Evolutionary conservation across 2,329 filamentous ascomycete species (phyloP).

Genomic region (Calonectria multiphialidica): DNA sequence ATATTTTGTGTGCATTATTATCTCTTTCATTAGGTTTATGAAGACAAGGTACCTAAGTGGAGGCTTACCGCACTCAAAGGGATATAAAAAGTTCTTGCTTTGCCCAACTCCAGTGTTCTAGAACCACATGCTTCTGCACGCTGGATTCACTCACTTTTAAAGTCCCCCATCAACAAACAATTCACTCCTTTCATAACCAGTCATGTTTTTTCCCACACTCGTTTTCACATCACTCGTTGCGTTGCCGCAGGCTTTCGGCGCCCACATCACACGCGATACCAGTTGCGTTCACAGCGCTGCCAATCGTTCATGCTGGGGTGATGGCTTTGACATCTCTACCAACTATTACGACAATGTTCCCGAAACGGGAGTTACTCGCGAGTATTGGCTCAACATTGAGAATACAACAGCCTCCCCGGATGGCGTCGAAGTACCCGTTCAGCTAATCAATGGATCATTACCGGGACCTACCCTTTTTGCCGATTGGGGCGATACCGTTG

Average conservation of each 20-base stretch:
- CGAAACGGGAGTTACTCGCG: slow-evolving; percentile 63
- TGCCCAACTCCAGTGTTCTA: background rate
- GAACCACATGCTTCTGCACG: background rate
- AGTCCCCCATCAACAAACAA: background rate
- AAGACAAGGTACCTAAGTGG: too few relatives aligned
- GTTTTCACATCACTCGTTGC: background rate
- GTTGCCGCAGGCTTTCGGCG: background rate
- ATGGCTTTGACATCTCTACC: slow-evolving; percentile 58
- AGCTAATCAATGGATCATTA: slow-evolving; percentile 67
- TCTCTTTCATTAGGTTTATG: too few relatives aligned
- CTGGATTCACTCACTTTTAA: background rate
- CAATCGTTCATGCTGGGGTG: slow-evolving; percentile 57
- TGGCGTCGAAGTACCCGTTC: slow-evolving; percentile 55
- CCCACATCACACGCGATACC: background rate
- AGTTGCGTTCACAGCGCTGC: slow-evolving; percentile 44
- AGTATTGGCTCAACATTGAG: slow-evolving; percentile 59
- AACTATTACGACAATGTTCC: slow-evolving; percentile 57
- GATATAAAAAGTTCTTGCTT: background rate
- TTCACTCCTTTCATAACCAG: background rate
- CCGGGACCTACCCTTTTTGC: slow-evolving; percentile 69
- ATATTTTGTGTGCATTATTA: too few relatives aligned
- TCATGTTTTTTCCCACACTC: background rate
- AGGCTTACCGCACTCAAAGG: too few relatives aligned
- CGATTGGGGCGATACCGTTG: slow-evolving; percentile 62
- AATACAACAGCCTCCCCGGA: slow-evolving; percentile 58